Evolutionary conservation across 2,329 filamentous ascomycete genomes (phyloP), one percentile per base, ranked within the genome.

Genomic region (Coniochaeta ligniaria): DNA sequence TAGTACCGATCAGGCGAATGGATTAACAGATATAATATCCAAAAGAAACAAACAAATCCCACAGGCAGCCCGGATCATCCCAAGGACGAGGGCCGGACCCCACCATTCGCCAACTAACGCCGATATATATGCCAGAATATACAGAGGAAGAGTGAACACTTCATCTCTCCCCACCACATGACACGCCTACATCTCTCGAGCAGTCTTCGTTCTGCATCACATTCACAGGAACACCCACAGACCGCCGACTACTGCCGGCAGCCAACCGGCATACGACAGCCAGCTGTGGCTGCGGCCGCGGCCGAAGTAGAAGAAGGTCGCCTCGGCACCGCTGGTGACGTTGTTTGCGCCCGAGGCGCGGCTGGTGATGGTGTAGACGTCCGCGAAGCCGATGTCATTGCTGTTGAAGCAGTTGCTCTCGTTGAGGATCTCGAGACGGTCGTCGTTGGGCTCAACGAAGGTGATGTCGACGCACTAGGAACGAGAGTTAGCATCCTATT

Each of bases 391-490:
- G 67, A 96, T 86, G 60, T 91, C 80, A 54, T 83, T 86, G 62
- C 88, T 91, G 78, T 98, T 98, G 80, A 89, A 92, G 81, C 94
- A 98, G 76, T 96, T 97, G 16, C 85, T 82, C 62, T 81, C 78
- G 71, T 90, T 96, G 66, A 97, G 90, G 66, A 88, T 79, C 60
- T 78, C 79, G 57, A 96, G 86, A 54, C 76, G 77, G 43, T 75
- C 64, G 71, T 96, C 89, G 68, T 85, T 78, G 26, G 90, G 90
- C 1, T 92, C 90, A 56, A 88, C 91, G 68, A 98, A 96, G 55
- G 89, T 94, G 69, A 98, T 96, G 71, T 98, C 94, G 67, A 96
- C 93, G 72, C 95, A 98, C 92, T 96, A 36, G 35, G 35, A 9
- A 36, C 8, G 7, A 36, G 35, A 36, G 33, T 45, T 20, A 36